A percentile compares a stretch with the other conserved stretches of the same genome.
Evolutionary conservation across 2,329 filamentous ascomycete species (phyloP).

Genomic region (Zelopaecilomyces penicillatus): DNA sequence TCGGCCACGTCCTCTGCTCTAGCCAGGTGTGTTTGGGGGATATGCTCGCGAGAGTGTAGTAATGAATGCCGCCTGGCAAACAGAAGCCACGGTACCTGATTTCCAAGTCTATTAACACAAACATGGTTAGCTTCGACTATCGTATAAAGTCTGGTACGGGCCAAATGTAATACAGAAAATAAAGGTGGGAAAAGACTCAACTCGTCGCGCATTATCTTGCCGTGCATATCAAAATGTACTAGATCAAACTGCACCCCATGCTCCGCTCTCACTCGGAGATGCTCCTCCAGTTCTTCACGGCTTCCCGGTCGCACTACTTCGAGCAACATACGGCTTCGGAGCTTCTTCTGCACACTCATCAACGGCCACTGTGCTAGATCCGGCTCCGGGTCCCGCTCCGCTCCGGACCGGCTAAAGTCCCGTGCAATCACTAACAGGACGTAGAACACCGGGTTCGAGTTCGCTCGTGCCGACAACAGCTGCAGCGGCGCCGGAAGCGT

Average conservation of each 20-base stretch:
- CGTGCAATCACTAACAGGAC: constrained; percentile 21
- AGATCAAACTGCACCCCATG: constrained; percentile 18
- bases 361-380: constrained; percentile 21
- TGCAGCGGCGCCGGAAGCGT: constrained; percentile 6
- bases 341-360: constrained; percentile 20
- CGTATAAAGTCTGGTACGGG: no score
- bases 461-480: constrained; percentile 14
- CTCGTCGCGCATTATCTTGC: constrained; percentile 17
- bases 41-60: constrained; percentile 7
- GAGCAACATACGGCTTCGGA: constrained; percentile 16
- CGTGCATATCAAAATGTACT: constrained; percentile 22
- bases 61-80: constrained; percentile 14
- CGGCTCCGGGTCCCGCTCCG: constrained; percentile 19
- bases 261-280: constrained; percentile 12
- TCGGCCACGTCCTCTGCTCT: constrained; percentile 16
- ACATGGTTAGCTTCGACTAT: not conserved
- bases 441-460: constrained; percentile 12
- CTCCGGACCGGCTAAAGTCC: constrained; percentile 17
- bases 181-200: constrained; percentile 8
- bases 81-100: constrained; percentile 16
- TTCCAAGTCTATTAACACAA: constrained; percentile 11
- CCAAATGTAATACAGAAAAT: not conserved
- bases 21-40: constrained; percentile 17
- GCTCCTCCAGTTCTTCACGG: constrained; percentile 16
- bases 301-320: constrained; percentile 18